Evolutionary conservation across 2,329 filamentous ascomycete species (phyloP).

Genomic region (Cercospora sp.): DNA sequence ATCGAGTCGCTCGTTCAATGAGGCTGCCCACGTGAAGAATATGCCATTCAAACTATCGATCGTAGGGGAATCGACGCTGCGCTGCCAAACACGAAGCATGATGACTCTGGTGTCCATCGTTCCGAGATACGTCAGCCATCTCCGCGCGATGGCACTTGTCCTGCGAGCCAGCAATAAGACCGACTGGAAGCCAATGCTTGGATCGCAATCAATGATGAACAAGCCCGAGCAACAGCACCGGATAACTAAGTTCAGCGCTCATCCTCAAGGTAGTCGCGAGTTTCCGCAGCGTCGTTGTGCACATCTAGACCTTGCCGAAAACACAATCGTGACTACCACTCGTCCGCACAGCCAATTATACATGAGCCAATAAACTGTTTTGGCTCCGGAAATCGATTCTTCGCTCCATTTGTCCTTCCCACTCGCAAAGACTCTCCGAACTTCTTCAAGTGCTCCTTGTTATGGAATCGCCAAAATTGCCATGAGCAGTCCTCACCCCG

Average conservation of each 20-base stretch:
- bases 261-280: too few relatives aligned
- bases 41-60: neutral
- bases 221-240: too few relatives aligned
- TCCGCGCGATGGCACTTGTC: neutral
- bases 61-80: neutral
- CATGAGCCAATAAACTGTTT: neutral
- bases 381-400: neutral
- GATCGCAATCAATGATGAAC: neutral
- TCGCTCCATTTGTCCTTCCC: neutral
- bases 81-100: neutral
- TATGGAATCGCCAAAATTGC: slow-evolving; percentile 13
- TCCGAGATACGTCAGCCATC: neutral
- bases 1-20: neutral
- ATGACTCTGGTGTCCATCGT: neutral
- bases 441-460: neutral
- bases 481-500: slow-evolving; percentile 8
- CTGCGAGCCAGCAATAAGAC: neutral
- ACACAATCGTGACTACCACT: neutral
- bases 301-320: neutral
- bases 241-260: too few relatives aligned
- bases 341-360: neutral
- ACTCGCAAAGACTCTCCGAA: neutral
- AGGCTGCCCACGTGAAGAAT: neutral
- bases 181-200: neutral
- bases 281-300: too few relatives aligned